These are phyloP conservation scores for Cladosporium oxysporum DNA, from an alignment of 2,329 filamentous ascomycete genomes.

Conservation along the genomic window DNA sequence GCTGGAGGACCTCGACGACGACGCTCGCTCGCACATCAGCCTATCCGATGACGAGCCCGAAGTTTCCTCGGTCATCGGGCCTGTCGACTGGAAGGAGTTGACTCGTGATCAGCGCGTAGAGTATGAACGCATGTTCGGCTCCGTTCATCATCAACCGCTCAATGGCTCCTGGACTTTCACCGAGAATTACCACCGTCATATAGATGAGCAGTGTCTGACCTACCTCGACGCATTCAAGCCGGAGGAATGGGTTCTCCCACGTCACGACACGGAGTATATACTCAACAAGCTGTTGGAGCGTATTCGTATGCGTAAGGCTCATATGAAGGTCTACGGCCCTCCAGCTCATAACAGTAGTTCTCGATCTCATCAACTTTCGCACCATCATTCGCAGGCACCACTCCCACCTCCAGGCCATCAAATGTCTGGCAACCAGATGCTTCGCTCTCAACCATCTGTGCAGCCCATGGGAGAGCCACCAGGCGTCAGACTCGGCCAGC, in stretches of 20 bases:
- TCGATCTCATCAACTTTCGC: not conserved
- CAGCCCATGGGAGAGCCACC: slow-evolving; percentile 5
- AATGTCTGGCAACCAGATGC: not conserved
- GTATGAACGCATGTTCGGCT: slow-evolving; percentile 27
- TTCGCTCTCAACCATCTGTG: not conserved
- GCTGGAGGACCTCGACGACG: slow-evolving; percentile 23
- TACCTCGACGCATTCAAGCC: slow-evolving; percentile 34
- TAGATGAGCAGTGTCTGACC: slow-evolving; percentile 28
- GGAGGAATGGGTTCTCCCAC: slow-evolving; percentile 28
- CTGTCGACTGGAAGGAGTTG: slow-evolving; percentile 8
- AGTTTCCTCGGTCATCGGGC: not conserved
- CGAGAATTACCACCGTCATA: slow-evolving; percentile 32
- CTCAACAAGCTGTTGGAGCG: slow-evolving; percentile 31
- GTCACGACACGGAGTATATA: slow-evolving; percentile 27
- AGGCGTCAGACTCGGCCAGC: not conserved
- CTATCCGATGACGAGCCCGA: slow-evolving; percentile 22
- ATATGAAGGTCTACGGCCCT: slow-evolving; percentile 31
- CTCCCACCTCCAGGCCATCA: not conserved
- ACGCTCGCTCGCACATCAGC: slow-evolving; percentile 28
- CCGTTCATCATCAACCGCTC: slow-evolving; percentile 24
- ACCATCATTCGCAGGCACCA: not conserved
- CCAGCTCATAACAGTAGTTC: not conserved
- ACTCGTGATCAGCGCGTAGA: not conserved
- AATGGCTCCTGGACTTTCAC: slow-evolving; percentile 31
- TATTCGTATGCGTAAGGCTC: slow-evolving; percentile 28